A percentile compares a stretch with the other conserved stretches of the same genome.
phyloP scores from a whole-genome alignment of 169 alveolate species.

The Perkinsus chesapeaki region DNA sequence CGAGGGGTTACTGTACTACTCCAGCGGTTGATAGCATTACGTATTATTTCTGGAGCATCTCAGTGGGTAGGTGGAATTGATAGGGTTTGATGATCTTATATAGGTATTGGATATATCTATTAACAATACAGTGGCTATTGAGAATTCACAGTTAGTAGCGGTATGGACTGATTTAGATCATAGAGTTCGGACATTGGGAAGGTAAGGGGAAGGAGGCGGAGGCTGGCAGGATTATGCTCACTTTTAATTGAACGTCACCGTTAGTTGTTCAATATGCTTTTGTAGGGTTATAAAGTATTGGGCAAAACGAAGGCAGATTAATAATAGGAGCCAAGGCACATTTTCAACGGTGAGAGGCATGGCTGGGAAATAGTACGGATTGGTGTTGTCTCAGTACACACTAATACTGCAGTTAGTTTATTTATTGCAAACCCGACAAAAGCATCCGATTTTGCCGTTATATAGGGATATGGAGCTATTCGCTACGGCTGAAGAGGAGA shows the following conservation, averaged over 20 bases:
- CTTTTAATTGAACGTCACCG: too few relatives aligned
- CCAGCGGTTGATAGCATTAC: too few relatives aligned
- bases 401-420: slow-evolving; percentile 55
- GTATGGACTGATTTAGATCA: slow-evolving; percentile 42
- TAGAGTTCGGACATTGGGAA: slow-evolving; percentile 51
- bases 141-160: slow-evolving; percentile 50
- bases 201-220: neutral
- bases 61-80: too few relatives aligned
- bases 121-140: slow-evolving; percentile 64
- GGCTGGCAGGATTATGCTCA: neutral
- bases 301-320: slow-evolving; percentile 62
- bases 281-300: slow-evolving; percentile 58
- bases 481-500: neutral
- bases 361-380: neutral
- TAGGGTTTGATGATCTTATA: slow-evolving; percentile 23
- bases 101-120: slow-evolving; percentile 59
- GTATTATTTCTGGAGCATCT: too few relatives aligned
- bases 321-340: slow-evolving; percentile 38
- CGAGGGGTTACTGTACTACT: too few relatives aligned
- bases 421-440: slow-evolving; percentile 49
- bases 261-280: too few relatives aligned
- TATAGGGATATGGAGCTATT: slow-evolving; percentile 32
- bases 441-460: slow-evolving; percentile 59
- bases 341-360: neutral
- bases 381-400: slow-evolving; percentile 33